phyloP scores from a whole-genome alignment of 805 yeast genomes.

The Candida pini region DNA sequence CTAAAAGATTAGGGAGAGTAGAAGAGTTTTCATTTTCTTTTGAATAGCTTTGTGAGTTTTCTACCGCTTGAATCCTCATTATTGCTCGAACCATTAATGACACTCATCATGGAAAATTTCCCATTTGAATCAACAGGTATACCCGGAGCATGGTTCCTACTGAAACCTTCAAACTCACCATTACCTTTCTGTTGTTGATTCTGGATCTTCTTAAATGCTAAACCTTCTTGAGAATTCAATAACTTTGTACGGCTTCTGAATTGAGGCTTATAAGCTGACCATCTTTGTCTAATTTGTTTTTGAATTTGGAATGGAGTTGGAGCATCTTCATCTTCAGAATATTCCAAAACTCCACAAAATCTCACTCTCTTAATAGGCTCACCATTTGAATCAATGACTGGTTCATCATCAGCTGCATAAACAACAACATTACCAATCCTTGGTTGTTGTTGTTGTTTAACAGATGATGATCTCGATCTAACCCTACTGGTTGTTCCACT shows the following conservation, averaged over 20 bases:
- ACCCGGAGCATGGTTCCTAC: constrained; percentile 8
- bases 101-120: constrained; percentile 29
- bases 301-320: constrained; percentile 37
- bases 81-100: constrained; percentile 9
- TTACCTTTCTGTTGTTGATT: constrained; percentile 5
- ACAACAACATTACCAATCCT: constrained; percentile 20
- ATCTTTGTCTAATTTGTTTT: constrained; percentile 31
- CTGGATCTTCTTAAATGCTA: constrained; percentile 28
- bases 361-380: constrained; percentile 38
- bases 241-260: constrained; percentile 26
- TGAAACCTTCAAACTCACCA: constrained; percentile 21
- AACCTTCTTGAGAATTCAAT: constrained; percentile 31
- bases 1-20: too few relatives aligned
- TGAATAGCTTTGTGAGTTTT: constrained; percentile 24
- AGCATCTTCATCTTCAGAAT: constrained; percentile 49
- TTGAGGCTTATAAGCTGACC: constrained; percentile 28
- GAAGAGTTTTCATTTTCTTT: constrained; percentile 24
- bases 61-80: constrained; percentile 5
- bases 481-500: constrained; percentile 10
- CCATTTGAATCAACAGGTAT: constrained; percentile 23
- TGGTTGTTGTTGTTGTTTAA: constrained; percentile 9
- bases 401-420: constrained; percentile 11
- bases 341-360: constrained; percentile 47
- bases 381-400: constrained; percentile 12
- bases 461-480: constrained; percentile 19